Percentiles rank a stretch among this genome's conserved stretches.
These are phyloP conservation scores for Roridomyces roridus DNA, from an alignment of 768 basidiomycete genomes.

Conservation along the genomic window DNA sequence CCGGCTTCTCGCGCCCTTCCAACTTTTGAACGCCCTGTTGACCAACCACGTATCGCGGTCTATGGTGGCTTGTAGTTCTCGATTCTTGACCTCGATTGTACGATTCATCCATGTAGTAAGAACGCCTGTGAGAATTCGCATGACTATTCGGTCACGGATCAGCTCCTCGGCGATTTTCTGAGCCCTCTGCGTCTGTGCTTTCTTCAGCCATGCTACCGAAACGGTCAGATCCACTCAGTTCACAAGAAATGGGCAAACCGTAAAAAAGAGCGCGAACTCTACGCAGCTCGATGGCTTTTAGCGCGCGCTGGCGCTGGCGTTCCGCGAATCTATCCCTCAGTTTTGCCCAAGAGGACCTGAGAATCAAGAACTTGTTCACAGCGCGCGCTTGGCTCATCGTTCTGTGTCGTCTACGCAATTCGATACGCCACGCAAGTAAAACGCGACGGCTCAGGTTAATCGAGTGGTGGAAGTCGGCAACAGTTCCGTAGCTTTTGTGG, in stretches of 20 bases:
- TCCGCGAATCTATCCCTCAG: conserved; percentile 56
- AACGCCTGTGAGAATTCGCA: conserved; percentile 55
- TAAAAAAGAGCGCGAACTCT: conserved; percentile 42
- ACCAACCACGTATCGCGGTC: conserved; percentile 10
- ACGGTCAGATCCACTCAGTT: neutral
- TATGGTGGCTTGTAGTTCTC: conserved; percentile 62
- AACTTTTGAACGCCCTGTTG: conserved; percentile 70
- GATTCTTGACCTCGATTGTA: conserved; percentile 75
- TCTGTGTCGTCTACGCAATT: conserved; percentile 55
- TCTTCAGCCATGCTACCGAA: conserved; percentile 18
- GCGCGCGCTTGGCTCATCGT: conserved; percentile 59
- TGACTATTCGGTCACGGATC: conserved; percentile 5
- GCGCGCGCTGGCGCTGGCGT: conserved; percentile 48
- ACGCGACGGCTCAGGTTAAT: conserved; percentile 44
- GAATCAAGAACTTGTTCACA: conserved; percentile 56
- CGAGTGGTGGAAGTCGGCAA: conserved; percentile 58
- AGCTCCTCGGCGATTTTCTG: conserved; percentile 13
- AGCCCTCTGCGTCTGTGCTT: conserved; percentile 10
- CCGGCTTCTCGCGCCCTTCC: conserved; percentile 65
- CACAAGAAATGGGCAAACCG: conserved; percentile 27
- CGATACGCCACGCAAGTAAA: conserved; percentile 62
- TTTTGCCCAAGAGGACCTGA: conserved; percentile 51
- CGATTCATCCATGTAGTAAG: conserved; percentile 73
- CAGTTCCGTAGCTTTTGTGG: conserved; percentile 51
- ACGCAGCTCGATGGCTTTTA: conserved; percentile 48